Conservation (phyloP, 345 rosid species). For the Sonneratia caseolaris region DNA sequence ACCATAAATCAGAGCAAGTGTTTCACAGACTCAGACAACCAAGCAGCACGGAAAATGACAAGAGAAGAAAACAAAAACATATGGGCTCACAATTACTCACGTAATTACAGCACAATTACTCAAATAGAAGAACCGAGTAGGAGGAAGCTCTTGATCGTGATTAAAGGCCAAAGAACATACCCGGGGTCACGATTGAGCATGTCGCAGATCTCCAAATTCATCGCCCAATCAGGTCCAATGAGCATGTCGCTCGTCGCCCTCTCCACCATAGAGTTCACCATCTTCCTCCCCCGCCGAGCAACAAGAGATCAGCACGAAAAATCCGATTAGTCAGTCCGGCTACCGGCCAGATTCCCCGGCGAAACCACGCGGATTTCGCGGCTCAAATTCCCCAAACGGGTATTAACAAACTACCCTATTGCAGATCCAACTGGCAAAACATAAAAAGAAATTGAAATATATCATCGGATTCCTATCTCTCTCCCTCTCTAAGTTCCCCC, state of each 20-base stretch:
- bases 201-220: constrained; percentile 99
- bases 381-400: neutral
- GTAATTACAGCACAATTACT: no score
- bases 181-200: constrained; percentile 90
- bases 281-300: constrained; percentile 24
- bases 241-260: constrained; percentile 97
- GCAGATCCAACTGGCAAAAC: neutral
- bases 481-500: neutral
- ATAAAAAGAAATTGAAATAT: neutral
- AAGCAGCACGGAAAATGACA: neutral
- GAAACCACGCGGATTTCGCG: neutral
- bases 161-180: constrained; percentile 27
- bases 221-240: constrained; percentile 99
- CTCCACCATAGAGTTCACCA: constrained; percentile 99
- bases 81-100: neutral
- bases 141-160: neutral
- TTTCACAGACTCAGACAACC: neutral
- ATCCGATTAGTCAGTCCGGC: neutral
- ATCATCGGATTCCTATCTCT: neutral
- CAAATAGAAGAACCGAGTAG: neutral
- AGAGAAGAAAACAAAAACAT: neutral
- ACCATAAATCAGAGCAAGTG: neutral
- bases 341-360: neutral
- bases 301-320: neutral
- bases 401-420: neutral